These are phyloP conservation scores for Chytriomyces sp. DNA, from an alignment of 192 early-diverging fungal species.

Conservation along the genomic window DNA sequence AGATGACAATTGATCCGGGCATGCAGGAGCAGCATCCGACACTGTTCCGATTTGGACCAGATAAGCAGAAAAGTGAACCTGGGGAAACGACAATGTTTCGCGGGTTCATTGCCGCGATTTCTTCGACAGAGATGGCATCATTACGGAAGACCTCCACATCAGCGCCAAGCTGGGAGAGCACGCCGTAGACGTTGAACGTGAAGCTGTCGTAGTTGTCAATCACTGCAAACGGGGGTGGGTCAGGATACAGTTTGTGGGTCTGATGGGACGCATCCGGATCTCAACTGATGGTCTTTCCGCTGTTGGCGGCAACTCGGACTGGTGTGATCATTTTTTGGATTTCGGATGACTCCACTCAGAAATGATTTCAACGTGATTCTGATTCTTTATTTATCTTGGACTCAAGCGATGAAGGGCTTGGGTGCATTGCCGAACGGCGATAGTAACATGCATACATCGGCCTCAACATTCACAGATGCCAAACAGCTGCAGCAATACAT, in stretches of 20 bases:
- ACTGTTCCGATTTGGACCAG: background rate
- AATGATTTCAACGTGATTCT: background rate
- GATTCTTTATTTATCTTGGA: too few relatives aligned
- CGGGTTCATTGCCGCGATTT: conserved; percentile 81
- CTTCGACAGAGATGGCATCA: conserved; percentile 88
- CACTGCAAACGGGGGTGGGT: conserved; percentile 14
- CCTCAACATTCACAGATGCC: too few relatives aligned
- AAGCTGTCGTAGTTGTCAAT: conserved; percentile 99
- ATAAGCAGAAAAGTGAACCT: conserved; percentile 34
- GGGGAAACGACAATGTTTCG: conserved; percentile 96
- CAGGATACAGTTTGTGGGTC: background rate
- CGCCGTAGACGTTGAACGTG: conserved; percentile 99
- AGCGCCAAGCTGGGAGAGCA: conserved; percentile 86
- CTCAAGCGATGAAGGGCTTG: too few relatives aligned
- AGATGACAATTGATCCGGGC: background rate
- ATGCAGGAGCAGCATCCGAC: background rate
- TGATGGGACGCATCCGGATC: background rate
- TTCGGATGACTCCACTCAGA: too few relatives aligned
- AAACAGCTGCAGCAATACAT: too few relatives aligned
- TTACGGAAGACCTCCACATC: conserved; percentile 92
- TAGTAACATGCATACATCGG: too few relatives aligned
- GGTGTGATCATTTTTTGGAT: background rate
- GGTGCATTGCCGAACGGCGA: too few relatives aligned
- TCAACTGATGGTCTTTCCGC: conserved; percentile 4
- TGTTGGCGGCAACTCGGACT: background rate